Evolutionary conservation across 176 grass and related monocot genomes (phyloP), one percentile per base, ranked within the genome.

Genomic region (Hsuehochloa calcarea): DNA sequence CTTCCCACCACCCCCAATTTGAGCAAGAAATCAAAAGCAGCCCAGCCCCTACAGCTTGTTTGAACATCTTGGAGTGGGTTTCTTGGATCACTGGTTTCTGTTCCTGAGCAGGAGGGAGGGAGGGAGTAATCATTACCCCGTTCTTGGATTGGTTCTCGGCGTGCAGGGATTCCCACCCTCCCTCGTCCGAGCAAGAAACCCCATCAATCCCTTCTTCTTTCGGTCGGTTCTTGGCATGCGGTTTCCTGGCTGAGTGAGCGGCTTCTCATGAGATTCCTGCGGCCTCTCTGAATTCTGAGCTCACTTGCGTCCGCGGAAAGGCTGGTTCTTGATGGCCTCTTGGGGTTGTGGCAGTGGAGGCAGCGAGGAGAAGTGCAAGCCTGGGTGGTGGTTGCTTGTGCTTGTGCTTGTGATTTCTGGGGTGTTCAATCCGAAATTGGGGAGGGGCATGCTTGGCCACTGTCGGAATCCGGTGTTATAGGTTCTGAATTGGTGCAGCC

Each of bases 401-500:
- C n/a, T n/a, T n/a, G n/a, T n/a, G n/a, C 69, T 81, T 41, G 62
- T 62, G 25, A 46, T 69, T 83, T 74, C 72, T 66, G 60, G 63
- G 73, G 41, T 45, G 38, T 25, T 34, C 71, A 62, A 39, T 75
- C 13, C 52, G 68, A 68, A 63, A 49, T 37, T 43, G 61, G 52
- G 34, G 84, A 82, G 68, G 44, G 19, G 65, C 68, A 12, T 29
- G n/a, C 61, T 66, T 65, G 44, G 46, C 14, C 74, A 47, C 51
- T 51, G 49, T 58, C 44, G 74, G 41, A 80, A 82, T 71, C 71
- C 55, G 16, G 43, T 47, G 38, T 25, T 86, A 31, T 38, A 80
- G 77, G 10, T 61, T 64, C 62, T 78, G 69, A 80, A 70, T 45
- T 82, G 81, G 70, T 85, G 71, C 63, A 88, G 79, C 55, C 41